Conservation (phyloP, 345 rosid species). For the Anacardium occidentale region DNA sequence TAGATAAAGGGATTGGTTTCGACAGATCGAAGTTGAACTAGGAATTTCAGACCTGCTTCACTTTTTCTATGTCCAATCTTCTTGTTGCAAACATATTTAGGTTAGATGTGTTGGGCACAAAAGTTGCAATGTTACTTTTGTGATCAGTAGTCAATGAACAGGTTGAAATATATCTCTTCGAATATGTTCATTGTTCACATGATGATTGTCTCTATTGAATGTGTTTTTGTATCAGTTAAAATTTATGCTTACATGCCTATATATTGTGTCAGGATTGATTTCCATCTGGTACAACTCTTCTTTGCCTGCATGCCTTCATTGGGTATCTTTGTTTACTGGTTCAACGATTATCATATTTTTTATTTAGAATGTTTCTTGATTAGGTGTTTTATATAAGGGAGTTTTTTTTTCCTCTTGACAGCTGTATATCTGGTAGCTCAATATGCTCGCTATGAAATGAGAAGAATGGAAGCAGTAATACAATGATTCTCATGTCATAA, state of each 20-base stretch:
- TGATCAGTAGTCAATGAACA: too few relatives aligned
- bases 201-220: neutral
- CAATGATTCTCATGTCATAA: neutral
- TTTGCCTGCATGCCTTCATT: conserved; percentile 91
- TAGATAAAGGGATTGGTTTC: too few relatives aligned
- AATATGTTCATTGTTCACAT: neutral
- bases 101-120: neutral
- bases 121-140: too few relatives aligned
- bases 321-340: conserved; percentile 46
- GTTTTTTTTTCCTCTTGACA: conserved; percentile 32
- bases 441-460: conserved; percentile 78
- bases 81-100: neutral
- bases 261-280: conserved; percentile 68
- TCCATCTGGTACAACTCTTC: conserved; percentile 92
- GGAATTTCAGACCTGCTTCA: too few relatives aligned
- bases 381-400: conserved; percentile 31
- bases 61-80: neutral
- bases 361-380: conserved; percentile 17
- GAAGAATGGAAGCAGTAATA: conserved; percentile 73
- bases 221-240: neutral
- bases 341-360: conserved; percentile 13
- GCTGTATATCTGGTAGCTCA: conserved; percentile 89
- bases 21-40: too few relatives aligned
- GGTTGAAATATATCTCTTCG: neutral
- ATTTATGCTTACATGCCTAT: conserved; percentile 22